Conservation (phyloP, 805 yeast genomes). For the Cyberlindnera mycetangii region DNA sequence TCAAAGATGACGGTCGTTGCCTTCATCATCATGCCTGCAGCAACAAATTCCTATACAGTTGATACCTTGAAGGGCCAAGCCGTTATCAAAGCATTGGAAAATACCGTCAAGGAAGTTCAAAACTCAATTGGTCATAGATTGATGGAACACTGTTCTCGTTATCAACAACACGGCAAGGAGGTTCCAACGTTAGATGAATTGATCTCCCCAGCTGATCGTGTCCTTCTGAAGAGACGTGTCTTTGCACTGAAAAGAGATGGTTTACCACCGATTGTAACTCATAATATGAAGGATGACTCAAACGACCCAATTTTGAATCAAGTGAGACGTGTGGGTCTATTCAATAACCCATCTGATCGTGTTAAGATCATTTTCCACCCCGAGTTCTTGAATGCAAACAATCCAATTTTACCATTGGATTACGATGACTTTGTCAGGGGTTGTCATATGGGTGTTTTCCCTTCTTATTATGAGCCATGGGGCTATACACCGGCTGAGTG, state of each 20-base stretch:
- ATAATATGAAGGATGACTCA: constrained; percentile 91
- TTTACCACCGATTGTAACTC: constrained; percentile 94
- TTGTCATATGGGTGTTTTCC: constrained; percentile 97
- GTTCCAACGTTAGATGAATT: constrained; percentile 79
- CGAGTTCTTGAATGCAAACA: constrained; percentile 90
- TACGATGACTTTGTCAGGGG: constrained; percentile 98
- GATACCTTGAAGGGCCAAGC: constrained; percentile 97
- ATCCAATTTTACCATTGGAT: constrained; percentile 89
- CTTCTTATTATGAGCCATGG: constrained; percentile 99
- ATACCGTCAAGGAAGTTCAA: constrained; percentile 85
- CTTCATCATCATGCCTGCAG: constrained; percentile 97
- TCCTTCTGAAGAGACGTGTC: constrained; percentile 85
- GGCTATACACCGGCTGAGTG: constrained; percentile 99
- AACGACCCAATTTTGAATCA: constrained; percentile 89
- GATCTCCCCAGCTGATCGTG: constrained; percentile 83
- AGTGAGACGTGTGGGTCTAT: constrained; percentile 85
- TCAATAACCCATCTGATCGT: constrained; percentile 84
- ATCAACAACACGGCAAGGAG: constrained; percentile 55
- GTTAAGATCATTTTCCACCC: constrained; percentile 98
- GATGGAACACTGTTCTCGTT: constrained; percentile 85
- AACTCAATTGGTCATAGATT: constrained; percentile 80
- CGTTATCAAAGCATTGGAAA: constrained; percentile 86
- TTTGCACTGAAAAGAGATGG: constrained; percentile 87
- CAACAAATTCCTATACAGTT: constrained; percentile 89
- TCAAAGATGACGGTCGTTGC: constrained; percentile 94